Percentiles rank a stretch among this genome's conserved stretches.
Conservation (phyloP, 768 basidiomycete species). For the Collybiopsis confluens region DNA sequence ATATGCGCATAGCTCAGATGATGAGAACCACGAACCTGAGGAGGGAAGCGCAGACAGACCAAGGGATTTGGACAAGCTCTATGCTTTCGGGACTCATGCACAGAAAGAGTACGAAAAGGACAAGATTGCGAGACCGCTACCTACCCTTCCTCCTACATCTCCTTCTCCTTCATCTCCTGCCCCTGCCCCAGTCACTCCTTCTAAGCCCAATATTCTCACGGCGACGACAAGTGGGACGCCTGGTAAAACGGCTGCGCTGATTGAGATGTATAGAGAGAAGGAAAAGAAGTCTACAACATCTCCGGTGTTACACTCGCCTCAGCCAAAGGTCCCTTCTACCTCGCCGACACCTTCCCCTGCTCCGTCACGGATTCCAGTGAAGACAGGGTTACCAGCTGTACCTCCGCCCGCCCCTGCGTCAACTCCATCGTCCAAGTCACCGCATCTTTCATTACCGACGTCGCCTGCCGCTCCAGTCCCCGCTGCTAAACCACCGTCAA, state of each 20-base stretch:
- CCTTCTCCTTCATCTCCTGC: not conserved
- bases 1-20: constrained; percentile 10
- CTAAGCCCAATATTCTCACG: not conserved
- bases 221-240: constrained; percentile 21
- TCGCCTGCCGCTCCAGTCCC: constrained; percentile 2
- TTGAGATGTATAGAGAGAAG: constrained; percentile 81
- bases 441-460: constrained; percentile 15
- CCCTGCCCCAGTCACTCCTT: not conserved
- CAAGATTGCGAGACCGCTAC: constrained; percentile 20
- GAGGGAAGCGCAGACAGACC: constrained; percentile 17
- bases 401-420: not conserved
- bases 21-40: constrained; percentile 13
- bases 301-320: constrained; percentile 26
- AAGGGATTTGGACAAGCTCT: not conserved
- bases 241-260: constrained; percentile 72
- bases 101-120: not conserved
- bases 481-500: not conserved
- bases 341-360: constrained; percentile 22
- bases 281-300: constrained; percentile 40
- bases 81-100: not conserved
- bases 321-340: constrained; percentile 1
- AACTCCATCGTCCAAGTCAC: too few relatives aligned
- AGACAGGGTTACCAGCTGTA: constrained; percentile 3
- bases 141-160: constrained; percentile 12
- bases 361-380: constrained; percentile 38